Base-by-base conservation (phyloP, 768 basidiomycete species). In the Mrakia blollopis region DNA sequence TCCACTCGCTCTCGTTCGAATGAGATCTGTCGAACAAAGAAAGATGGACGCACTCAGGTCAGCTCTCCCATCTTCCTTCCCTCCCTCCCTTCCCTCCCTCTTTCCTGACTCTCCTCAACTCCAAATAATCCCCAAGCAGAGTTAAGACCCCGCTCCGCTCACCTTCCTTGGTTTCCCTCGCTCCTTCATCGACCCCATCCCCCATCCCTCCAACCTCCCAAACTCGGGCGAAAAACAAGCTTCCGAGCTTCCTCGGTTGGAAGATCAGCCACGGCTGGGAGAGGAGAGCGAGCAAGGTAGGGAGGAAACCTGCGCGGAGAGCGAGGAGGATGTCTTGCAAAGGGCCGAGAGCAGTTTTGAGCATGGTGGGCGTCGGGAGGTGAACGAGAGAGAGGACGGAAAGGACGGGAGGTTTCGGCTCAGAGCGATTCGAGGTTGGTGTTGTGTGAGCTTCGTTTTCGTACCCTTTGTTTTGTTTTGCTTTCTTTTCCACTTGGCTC, bases 191-290 rank as follows among this genome's bases (percentile, higher is more conserved):
- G 0, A 86, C 83, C 0, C 84, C 85, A 25, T 85, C 72, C 5
- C 87, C 88, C 79, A 89, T 88, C 2, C n/a, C n/a, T n/a, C n/a
- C n/a, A n/a, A 80, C 76, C 0, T 80, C 78, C 90, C 90, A 91
- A 2, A 91, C 85, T 54, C 87, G 81, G 7, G 85, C 82, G 86
- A 91, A 89, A 81, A 90, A 89, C 28, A 35, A 30, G 10, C 37
- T 30, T 21, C 35, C 11, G 7, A 39, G 65, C 65, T 68, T 41
- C 65, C 9, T 3, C 0, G 21, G 65, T 23, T 44, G 65, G 4
- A 68, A n/a, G 25, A 68, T 3, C 39, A 41, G 10, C 35, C 35
- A 37, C 0, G 65, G 65, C 25, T 39, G 7, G 39, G 25, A 18
- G 65, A 68, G 65, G 39, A 68, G 37, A n/a, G 25, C 25, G n/a